Base-by-base conservation (phyloP, 345 rosid genomes). In the Eucalyptus erythrocorys region DNA sequence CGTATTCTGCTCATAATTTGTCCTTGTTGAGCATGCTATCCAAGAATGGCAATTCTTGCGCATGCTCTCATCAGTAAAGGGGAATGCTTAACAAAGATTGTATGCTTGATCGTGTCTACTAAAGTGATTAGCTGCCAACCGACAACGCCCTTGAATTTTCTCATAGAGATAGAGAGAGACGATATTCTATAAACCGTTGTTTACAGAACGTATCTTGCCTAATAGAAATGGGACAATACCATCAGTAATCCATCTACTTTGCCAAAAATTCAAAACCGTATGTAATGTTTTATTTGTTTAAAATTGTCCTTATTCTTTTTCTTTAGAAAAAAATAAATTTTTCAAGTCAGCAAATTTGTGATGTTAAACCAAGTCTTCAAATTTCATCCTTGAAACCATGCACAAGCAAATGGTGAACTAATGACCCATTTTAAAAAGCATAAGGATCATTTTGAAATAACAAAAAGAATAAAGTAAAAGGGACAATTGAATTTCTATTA, bases 11-110 rank as follows among this genome's bases (percentile, higher is more conserved):
- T 87, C 91, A 64, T 88, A 26, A 90, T 86, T 94, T 91, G 89
- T 94, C n/a, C 71, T 90, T 42, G 51, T 93, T 27, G 95, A 93
- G n/a, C n/a, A n/a, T n/a, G 89, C 90, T 92, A 53, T 79, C 88
- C 88, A 94, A 94, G 88, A 90, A 21, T 26, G 37, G 5, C 76
- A 64, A 64, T 85, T 51, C 24, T 47, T 81, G 66, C 57, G 37
- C 19, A 64, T n/a, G 76, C 76, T 64, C 5, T 61, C 68, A 61
- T 61, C 34, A 61, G 17, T 30, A 13, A 16, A 61, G 68, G 30
- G 32, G 76, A 64, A 64, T 64, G 76, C 76, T n/a, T 14, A 30
- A 64, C 37, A 64, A n/a, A n/a, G 1, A n/a, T 30, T 64, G 76
- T n/a, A 14, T 64, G 76, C 37, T 14, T 14, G 71, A 64, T 64